Base-by-base conservation (phyloP, 2,329 filamentous ascomycete genomes). In the Teratosphaeria destructans region DNA sequence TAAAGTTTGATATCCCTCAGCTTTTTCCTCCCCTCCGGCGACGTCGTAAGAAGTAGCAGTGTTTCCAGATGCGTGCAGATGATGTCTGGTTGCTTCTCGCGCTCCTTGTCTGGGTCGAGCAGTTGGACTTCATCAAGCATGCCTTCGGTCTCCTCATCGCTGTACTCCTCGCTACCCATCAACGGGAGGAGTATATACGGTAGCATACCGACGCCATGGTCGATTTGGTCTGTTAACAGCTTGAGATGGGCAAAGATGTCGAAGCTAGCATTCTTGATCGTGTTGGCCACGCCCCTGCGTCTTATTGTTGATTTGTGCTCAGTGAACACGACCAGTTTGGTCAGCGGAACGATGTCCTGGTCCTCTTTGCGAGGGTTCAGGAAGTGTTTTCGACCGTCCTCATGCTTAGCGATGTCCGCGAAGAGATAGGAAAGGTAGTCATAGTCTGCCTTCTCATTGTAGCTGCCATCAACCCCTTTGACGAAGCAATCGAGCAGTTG, bases 401-500 rank as follows among this genome's bases (percentile, higher is more conserved):
- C 79, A 68, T 92, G 65, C 62, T 81, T 95, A 56, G 91, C 87
- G 10, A 99, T 80, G 73, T 99, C 93, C 49, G 94, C 93, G 72
- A 99, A 95, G 59, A 96, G 80, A 71, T 97, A 99, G 52, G 91
- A 85, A 27, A 99, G 82, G 74, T 97, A 96, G 76, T 99, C 91
- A 73, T 85, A 97, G 74, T 93, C 83, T 61, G 91, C 91, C 29
- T 87, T 43, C 70, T 88, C 87, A 79, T 97, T 97, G 74, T 94
- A 91, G 10, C 81, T 79, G 27, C 88, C 88, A 62, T 88, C 86
- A 26, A 89, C 86, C 23, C 93, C 93, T 77, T 94, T 95, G 71
- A 97, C 94, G 71, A 99, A 99, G 67, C 95, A 87, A 73, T 97
- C 94, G 73, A 99, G 85, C 34, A 99, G 79, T 74, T 97, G 94